These are phyloP conservation scores for Trichoderma atroviride DNA, from an alignment of 2,329 filamentous ascomycete genomes.

Conservation along the genomic window DNA sequence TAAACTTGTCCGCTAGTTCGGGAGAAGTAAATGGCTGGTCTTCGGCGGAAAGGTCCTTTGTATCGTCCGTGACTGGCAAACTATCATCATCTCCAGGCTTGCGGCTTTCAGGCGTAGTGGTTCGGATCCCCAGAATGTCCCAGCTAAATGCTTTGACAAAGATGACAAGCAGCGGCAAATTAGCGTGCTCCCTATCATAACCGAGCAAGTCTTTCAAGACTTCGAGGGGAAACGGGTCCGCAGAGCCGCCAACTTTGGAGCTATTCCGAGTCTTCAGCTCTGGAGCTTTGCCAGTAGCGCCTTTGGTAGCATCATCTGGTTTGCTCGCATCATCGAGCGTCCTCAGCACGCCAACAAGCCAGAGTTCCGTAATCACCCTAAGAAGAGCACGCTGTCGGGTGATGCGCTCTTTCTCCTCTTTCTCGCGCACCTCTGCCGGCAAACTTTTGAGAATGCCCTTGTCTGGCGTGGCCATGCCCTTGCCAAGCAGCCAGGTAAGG, in stretches of 20 bases:
- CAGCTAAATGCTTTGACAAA: slow-evolving; percentile 97
- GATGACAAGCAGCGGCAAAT: slow-evolving; percentile 86
- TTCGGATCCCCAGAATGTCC: slow-evolving; percentile 86
- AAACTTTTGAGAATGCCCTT: slow-evolving; percentile 79
- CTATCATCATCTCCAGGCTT: slow-evolving; percentile 85
- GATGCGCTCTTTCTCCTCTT: slow-evolving; percentile 93
- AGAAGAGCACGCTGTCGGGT: slow-evolving; percentile 82
- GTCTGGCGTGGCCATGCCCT: slow-evolving; percentile 88
- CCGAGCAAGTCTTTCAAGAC: slow-evolving; percentile 96
- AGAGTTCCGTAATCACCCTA: slow-evolving; percentile 90
- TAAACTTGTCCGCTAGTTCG: slow-evolving; percentile 83
- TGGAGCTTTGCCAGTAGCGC: slow-evolving; percentile 63
- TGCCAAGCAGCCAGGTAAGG: slow-evolving; percentile 88
- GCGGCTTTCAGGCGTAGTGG: slow-evolving; percentile 72
- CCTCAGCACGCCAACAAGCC: slow-evolving; percentile 86
- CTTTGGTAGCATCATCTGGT: slow-evolving; percentile 65
- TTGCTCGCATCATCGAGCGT: slow-evolving; percentile 71
- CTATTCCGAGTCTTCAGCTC: slow-evolving; percentile 59
- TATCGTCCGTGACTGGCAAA: slow-evolving; percentile 57
- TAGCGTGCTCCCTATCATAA: slow-evolving; percentile 88
- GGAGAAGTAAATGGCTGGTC: slow-evolving; percentile 75
- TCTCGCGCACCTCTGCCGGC: slow-evolving; percentile 79
- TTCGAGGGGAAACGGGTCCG: slow-evolving; percentile 90
- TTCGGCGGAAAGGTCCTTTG: slow-evolving; percentile 49
- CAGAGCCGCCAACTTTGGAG: slow-evolving; percentile 63